Evolutionary conservation across 2,329 filamentous ascomycete genomes (phyloP), one percentile per base, ranked within the genome.

Genomic region (Colletotrichum sp.): DNA sequence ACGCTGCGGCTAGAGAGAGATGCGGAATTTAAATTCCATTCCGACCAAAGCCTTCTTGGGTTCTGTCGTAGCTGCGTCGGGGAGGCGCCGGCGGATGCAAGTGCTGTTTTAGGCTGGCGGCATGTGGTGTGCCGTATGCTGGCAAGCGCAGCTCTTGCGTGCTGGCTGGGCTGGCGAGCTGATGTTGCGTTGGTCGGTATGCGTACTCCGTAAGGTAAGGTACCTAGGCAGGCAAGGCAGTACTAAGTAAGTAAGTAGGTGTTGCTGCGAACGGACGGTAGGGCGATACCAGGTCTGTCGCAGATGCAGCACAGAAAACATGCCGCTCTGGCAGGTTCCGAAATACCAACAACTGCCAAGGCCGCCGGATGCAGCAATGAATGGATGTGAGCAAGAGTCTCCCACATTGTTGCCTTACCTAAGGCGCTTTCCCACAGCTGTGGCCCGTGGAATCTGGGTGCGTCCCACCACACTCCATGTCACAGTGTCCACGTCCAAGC

Each of bases 201-300:
- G 55, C 55, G 36, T 48, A 48, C 34, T 36, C 16, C 36, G 36
- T 18, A 18, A 18, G 34, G 34, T 30, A 30, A 10, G 12, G 32
- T 34, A 36, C 14, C 14, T 16, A 38, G 16, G 36, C 36, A 38
- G 18, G 16, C 36, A 38, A 38, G 36, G 36, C 36, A 38, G 36
- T 38, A 38, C 36, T 16, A 38, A 18, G 36, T 48, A 48, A 7
- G 18, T n/a, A 48, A n/a, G 38, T 48, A 48, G 38, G 38, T 48
- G 38, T 48, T 56, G 36, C 36, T 38, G 72, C 68, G 68, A 66
- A 74, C 72, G 72, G 72, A 74, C 68, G 61, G 71, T 55, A 61
- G 58, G 66, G 34, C 71, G 71, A 73, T 73, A 69, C 65, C 48
- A 63, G 63, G 55, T 63, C 10, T 65, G 72, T 74, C 72, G 52